Conservation (phyloP, 768 basidiomycete species). For the Leccinum longicurvipes region DNA sequence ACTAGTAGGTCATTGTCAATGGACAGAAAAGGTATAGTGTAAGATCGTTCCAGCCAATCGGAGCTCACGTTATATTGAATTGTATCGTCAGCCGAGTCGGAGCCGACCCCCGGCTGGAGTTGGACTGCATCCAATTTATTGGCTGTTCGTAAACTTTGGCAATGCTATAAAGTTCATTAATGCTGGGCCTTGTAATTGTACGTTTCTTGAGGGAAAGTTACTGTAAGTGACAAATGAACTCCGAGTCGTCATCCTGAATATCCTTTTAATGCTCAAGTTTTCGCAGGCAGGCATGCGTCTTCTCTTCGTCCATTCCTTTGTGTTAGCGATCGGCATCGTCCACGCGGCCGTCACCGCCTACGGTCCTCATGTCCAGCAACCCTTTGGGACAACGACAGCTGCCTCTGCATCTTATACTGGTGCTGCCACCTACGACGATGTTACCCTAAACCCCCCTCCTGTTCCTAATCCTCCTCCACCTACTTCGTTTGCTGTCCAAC, state of each 20-base stretch:
- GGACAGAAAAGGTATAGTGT: too few relatives aligned
- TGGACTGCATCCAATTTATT: too few relatives aligned
- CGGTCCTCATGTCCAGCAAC: conserved; percentile 22
- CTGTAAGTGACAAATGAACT: not conserved
- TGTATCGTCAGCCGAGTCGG: too few relatives aligned
- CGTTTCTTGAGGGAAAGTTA: not conserved
- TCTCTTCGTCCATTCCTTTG: conserved; percentile 25
- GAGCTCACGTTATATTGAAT: too few relatives aligned
- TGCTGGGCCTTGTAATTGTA: not conserved
- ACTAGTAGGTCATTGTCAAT: too few relatives aligned
- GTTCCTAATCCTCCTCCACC: conserved; percentile 44
- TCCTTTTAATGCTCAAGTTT: not conserved
- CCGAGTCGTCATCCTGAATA: not conserved
- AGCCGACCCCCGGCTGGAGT: too few relatives aligned
- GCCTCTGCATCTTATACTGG: conserved; percentile 42
- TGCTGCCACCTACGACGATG: conserved; percentile 51
- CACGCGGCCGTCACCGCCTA: conserved; percentile 17
- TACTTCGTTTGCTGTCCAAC: conserved; percentile 40
- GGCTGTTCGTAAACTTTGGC: not conserved
- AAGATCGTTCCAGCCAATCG: too few relatives aligned
- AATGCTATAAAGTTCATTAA: not conserved
- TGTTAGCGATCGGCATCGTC: conserved; percentile 7
- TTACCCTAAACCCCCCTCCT: conserved; percentile 46
- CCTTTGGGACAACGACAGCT: conserved; percentile 31
- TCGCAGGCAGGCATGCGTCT: conserved; percentile 16